Conservation (phyloP, 2,329 filamentous ascomycete genomes). For the Aspergillus puulaauensis region DNA sequence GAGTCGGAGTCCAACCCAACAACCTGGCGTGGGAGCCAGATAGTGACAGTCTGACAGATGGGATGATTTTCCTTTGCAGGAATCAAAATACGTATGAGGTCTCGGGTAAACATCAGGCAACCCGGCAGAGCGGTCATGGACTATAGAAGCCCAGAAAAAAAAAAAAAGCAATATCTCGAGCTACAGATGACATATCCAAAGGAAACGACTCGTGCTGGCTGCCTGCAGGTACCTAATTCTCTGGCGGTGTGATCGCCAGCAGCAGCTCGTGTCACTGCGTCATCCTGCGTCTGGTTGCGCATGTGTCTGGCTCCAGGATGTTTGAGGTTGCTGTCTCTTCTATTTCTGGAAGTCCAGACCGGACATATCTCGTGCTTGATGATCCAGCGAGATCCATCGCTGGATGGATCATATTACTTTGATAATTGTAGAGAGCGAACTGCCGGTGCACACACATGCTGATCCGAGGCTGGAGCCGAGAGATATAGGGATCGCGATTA, state of each 20-base stretch:
- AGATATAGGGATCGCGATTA: not conserved
- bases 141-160: not conserved
- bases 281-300: constrained; percentile 2
- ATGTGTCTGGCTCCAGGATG: not conserved
- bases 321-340: constrained; percentile 1
- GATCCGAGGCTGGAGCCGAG: constrained; percentile 9
- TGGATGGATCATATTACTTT: not conserved
- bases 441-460: constrained; percentile 10
- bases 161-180: not conserved
- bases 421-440: not conserved
- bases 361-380: not conserved
- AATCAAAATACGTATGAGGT: too few species aligned
- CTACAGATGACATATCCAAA: not conserved
- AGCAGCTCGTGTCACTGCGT: constrained; percentile 7
- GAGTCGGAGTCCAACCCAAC: not conserved
- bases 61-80: too few species aligned
- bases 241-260: constrained; percentile 15
- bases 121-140: not conserved
- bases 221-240: constrained; percentile 10
- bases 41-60: not conserved
- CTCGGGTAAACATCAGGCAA: not conserved
- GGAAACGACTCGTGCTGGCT: constrained; percentile 5
- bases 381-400: not conserved
- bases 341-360: not conserved
- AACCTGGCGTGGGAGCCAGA: not conserved